Conservation (phyloP, 306 rosid species). For the Ormosia semicastrata region DNA sequence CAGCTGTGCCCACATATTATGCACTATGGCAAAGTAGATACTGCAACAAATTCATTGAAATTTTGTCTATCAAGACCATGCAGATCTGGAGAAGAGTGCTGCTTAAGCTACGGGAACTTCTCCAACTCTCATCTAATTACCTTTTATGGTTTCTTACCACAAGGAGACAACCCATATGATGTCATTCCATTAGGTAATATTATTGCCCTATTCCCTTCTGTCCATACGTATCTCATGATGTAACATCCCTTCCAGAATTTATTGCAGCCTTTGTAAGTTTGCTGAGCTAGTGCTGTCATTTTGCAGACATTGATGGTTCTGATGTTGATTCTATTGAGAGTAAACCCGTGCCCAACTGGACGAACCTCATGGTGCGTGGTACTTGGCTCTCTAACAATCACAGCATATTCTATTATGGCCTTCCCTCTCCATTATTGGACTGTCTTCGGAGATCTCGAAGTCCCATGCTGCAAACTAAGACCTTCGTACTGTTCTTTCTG, state of each 20-base stretch:
- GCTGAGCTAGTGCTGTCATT: constrained; percentile 30
- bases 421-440: constrained; percentile 78
- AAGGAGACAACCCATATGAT: constrained; percentile 80
- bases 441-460: constrained; percentile 51
- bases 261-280: constrained; percentile 20
- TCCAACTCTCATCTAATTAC: constrained; percentile 74
- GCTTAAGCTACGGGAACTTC: constrained; percentile 75
- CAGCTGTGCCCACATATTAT: constrained; percentile 78
- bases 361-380: constrained; percentile 79
- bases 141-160: constrained; percentile 81
- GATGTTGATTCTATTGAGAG: constrained; percentile 40
- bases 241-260: constrained; percentile 16
- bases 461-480: constrained; percentile 43
- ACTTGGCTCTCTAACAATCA: constrained; percentile 73
- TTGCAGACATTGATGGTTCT: constrained; percentile 50
- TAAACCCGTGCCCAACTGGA: constrained; percentile 32
- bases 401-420: constrained; percentile 57
- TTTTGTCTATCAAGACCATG: constrained; percentile 86
- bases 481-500: constrained; percentile 48
- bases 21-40: constrained; percentile 75
- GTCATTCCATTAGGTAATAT: constrained; percentile 71
- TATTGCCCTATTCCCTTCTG: constrained; percentile 16
- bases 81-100: constrained; percentile 76
- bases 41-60: constrained; percentile 69
- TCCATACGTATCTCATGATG: background rate